These are phyloP conservation scores for Diospyros lotus DNA, from an alignment of 148 eudicot genomes.

Conservation along the genomic window DNA sequence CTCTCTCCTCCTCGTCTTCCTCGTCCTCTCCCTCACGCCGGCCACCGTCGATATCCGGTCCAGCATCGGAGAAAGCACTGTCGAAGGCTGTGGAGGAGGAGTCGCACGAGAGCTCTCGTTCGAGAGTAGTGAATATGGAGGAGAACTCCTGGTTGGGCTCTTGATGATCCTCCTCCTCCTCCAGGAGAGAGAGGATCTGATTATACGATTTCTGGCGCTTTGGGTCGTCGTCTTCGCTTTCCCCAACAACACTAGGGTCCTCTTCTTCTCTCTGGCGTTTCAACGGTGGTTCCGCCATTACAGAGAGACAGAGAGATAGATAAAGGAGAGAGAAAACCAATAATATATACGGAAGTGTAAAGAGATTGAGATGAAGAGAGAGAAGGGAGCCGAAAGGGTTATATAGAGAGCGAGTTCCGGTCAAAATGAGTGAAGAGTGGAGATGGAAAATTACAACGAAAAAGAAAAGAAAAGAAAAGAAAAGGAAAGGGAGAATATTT, in stretches of 20 bases:
- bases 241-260: neutral
- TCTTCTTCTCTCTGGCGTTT: constrained; percentile 38
- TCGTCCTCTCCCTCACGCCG: neutral
- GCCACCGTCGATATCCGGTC: neutral
- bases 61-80: neutral
- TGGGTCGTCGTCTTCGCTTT: constrained; percentile 13
- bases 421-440: neutral
- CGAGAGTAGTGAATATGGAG: constrained; percentile 51
- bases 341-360: neutral
- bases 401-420: constrained; percentile 23
- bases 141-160: constrained; percentile 47
- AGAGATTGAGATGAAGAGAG: constrained; percentile 26
- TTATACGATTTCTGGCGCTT: constrained; percentile 50
- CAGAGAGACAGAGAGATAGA: neutral
- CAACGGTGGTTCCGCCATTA: constrained; percentile 33
- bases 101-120: constrained; percentile 38
- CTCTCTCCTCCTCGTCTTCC: constrained; percentile 34
- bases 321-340: neutral
- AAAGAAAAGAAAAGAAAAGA: neutral
- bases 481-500: neutral
- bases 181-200: constrained; percentile 58
- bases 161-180: constrained; percentile 37
- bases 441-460: neutral
- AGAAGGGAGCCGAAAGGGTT: constrained; percentile 23
- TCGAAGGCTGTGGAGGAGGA: constrained; percentile 1